phyloP scores from a whole-genome alignment of 169 alveolate genomes.

The Hepatocystis sp. region DNA sequence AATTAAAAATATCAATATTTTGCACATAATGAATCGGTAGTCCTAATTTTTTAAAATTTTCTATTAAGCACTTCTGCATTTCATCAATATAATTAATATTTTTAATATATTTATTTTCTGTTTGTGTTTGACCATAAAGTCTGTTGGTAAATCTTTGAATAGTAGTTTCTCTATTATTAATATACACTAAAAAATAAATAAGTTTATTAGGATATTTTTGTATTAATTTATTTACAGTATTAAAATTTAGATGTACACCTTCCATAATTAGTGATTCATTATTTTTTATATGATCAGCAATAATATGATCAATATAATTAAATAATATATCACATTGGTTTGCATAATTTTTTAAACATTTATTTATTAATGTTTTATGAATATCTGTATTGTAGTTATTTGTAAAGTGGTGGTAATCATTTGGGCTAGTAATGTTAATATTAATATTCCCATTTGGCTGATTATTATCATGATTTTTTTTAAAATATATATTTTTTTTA shows the following conservation, averaged over 20 bases:
- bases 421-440: not conserved
- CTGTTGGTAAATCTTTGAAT: slow-evolving; percentile 61
- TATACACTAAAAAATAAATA: slow-evolving; percentile 60
- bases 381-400: not conserved
- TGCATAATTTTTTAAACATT: slow-evolving; percentile 49
- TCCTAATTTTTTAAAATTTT: slow-evolving; percentile 20
- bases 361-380: slow-evolving; percentile 9
- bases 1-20: slow-evolving; percentile 60
- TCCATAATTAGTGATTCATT: slow-evolving; percentile 59
- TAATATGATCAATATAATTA: slow-evolving; percentile 47
- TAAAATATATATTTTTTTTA: not conserved
- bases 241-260: slow-evolving; percentile 63
- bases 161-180: slow-evolving; percentile 58
- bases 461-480: not conserved
- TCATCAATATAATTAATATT: slow-evolving; percentile 64
- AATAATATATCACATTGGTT: slow-evolving; percentile 40
- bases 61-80: slow-evolving; percentile 41
- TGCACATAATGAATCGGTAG: slow-evolving; percentile 48
- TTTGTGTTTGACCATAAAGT: slow-evolving; percentile 7
- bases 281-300: slow-evolving; percentile 29
- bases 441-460: not conserved
- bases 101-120: slow-evolving; percentile 69
- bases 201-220: slow-evolving; percentile 60
- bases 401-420: no score
- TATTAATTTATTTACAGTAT: slow-evolving; percentile 19